Conservation (phyloP, 2,329 filamentous ascomycete species). For the Fusarium incarnatum region DNA sequence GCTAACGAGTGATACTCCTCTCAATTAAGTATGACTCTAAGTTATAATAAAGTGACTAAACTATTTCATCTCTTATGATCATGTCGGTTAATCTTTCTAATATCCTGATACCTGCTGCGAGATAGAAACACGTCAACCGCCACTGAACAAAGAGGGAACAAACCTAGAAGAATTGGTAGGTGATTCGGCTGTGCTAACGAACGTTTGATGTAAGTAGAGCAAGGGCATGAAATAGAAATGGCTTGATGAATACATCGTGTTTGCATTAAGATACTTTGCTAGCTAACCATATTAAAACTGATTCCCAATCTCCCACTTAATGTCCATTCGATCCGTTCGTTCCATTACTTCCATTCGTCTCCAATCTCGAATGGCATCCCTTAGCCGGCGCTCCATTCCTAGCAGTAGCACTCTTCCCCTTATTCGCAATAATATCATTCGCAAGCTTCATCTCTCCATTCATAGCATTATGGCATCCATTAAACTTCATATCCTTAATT, state of each 20-base stretch:
- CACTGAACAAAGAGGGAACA: too few species aligned
- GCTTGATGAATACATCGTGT: rapidly evolving
- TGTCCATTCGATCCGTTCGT: background rate
- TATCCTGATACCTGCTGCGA: too few species aligned
- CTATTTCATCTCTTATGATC: too few species aligned
- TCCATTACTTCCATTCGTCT: background rate
- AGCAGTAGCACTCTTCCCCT: slow-evolving; percentile 6
- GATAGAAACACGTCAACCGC: too few species aligned
- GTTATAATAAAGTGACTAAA: too few species aligned
- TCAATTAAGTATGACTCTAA: too few species aligned
- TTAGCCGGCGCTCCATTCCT: slow-evolving; percentile 19
- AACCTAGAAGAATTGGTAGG: too few species aligned
- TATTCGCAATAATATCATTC: slow-evolving; percentile 8
- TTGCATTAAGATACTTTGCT: background rate
- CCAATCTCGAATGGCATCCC: background rate
- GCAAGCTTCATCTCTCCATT: slow-evolving; percentile 13
- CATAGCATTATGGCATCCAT: slow-evolving; percentile 23
- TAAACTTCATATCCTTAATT: slow-evolving; percentile 6
- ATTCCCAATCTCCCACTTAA: background rate
- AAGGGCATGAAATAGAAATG: background rate
- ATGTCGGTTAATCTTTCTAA: rapidly evolving
- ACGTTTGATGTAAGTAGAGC: background rate
- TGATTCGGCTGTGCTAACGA: rapidly evolving
- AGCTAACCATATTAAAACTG: background rate
- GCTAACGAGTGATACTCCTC: too few species aligned